Evolutionary conservation across 768 basidiomycete genomes (phyloP).

Genomic region (Lactifluus subvellereus): DNA sequence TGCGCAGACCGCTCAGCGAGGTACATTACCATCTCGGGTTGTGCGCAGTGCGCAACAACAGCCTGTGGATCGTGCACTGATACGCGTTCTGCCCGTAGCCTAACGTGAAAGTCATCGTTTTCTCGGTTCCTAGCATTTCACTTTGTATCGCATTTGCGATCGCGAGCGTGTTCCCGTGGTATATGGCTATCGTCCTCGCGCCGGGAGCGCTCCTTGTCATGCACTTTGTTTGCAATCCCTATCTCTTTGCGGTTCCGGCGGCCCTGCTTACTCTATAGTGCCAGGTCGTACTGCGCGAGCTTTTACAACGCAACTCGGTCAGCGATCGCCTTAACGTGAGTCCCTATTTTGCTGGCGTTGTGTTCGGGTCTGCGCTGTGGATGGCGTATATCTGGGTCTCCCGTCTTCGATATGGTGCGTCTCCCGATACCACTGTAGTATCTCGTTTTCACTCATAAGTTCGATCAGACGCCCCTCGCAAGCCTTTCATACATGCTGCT

Average conservation of each 20-base stretch:
- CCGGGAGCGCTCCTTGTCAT: background rate
- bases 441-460: background rate
- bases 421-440: background rate
- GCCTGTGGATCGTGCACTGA: background rate
- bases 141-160: slow-evolving; percentile 5
- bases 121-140: background rate
- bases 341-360: background rate
- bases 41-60: background rate
- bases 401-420: slow-evolving; percentile 7
- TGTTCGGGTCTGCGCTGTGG: background rate
- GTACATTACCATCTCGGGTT: slow-evolving; percentile 34
- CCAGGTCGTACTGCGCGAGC: background rate
- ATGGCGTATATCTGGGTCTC: slow-evolving; percentile 5
- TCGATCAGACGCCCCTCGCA: background rate
- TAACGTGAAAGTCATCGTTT: slow-evolving; percentile 4
- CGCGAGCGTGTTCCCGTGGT: slow-evolving; percentile 7
- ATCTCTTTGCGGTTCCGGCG: background rate
- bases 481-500: background rate
- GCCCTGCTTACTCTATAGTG: background rate
- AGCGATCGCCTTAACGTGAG: background rate
- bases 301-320: background rate
- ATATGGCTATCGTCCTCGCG: background rate
- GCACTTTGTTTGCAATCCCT: background rate
- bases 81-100: background rate
- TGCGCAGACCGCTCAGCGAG: slow-evolving; percentile 62